Conservation (phyloP, 345 rosid species). For the Eucalyptus tenuipes region DNA sequence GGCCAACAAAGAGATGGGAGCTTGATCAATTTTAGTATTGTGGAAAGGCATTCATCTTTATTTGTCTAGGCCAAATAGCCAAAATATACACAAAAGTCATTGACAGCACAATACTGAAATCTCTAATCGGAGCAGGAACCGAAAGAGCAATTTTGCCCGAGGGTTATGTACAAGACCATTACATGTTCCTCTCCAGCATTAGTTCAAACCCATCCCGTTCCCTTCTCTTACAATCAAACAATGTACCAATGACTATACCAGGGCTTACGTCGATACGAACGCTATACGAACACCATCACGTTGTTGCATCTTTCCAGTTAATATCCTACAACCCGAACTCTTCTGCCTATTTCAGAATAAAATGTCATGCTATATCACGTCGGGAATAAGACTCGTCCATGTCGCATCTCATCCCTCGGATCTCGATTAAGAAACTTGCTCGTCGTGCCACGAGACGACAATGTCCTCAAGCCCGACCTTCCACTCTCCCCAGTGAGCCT, state of each 20-base stretch:
- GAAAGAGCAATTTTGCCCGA: neutral
- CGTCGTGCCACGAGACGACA: conserved; percentile 14
- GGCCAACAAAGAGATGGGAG: neutral
- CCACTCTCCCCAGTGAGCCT: conserved; percentile 24
- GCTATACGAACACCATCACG: neutral
- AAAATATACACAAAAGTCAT: neutral
- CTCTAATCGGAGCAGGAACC: neutral
- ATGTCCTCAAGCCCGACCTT: conserved; percentile 18
- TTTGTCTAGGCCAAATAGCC: neutral
- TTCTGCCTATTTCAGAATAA: neutral
- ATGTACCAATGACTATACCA: neutral
- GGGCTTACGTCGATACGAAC: neutral
- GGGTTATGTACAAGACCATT: neutral
- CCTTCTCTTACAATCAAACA: neutral
- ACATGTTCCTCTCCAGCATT: neutral
- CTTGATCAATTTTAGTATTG: neutral
- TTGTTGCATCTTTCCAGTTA: neutral
- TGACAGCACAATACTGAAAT: neutral
- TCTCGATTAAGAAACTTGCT: neutral
- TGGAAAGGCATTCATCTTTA: neutral
- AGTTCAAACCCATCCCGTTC: neutral
- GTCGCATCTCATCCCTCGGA: neutral
- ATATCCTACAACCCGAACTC: neutral
- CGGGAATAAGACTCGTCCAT: neutral
- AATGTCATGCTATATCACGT: neutral